Evolutionary conservation across 257 asterid species (phyloP).

Genomic region (Haberlea rhodopensis): DNA sequence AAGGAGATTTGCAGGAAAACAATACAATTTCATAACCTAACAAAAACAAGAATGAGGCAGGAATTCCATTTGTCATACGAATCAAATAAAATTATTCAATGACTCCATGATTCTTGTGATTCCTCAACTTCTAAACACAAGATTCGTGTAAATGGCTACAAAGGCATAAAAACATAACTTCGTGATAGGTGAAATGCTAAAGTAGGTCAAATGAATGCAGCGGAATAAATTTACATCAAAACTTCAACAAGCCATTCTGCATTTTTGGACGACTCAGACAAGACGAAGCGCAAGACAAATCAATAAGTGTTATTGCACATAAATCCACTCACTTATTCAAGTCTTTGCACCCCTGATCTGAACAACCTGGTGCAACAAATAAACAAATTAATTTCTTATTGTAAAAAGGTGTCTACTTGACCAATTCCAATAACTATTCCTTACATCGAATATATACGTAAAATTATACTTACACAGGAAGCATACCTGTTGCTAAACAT

Average conservation of each 20-base stretch:
- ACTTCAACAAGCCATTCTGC: background rate
- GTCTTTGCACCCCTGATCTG: constrained; percentile 45
- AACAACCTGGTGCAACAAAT: constrained; percentile 34
- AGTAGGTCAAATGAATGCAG: background rate
- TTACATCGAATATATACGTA: no score
- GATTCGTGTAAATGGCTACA: background rate
- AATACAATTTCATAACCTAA: constrained; percentile 12
- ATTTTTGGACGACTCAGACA: background rate
- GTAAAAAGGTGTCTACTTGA: constrained; percentile 19
- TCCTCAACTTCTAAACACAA: background rate
- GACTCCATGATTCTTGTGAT: constrained; percentile 1
- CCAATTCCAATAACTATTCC: background rate
- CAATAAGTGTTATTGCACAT: constrained; percentile 17
- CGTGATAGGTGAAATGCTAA: background rate
- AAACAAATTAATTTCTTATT: background rate
- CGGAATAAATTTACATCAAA: constrained; percentile 14
- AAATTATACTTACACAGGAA: constrained; percentile 20
- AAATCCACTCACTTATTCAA: constrained; percentile 38
- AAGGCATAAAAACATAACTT: constrained; percentile 10
- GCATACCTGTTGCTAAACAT: constrained; percentile 49
- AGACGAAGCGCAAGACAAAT: constrained; percentile 1
- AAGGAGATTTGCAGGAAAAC: background rate
- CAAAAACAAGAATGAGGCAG: background rate
- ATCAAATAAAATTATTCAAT: background rate
- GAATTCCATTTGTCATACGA: background rate